Conservation (phyloP, 331 rosid genomes). For the Quercus tomentella region DNA sequence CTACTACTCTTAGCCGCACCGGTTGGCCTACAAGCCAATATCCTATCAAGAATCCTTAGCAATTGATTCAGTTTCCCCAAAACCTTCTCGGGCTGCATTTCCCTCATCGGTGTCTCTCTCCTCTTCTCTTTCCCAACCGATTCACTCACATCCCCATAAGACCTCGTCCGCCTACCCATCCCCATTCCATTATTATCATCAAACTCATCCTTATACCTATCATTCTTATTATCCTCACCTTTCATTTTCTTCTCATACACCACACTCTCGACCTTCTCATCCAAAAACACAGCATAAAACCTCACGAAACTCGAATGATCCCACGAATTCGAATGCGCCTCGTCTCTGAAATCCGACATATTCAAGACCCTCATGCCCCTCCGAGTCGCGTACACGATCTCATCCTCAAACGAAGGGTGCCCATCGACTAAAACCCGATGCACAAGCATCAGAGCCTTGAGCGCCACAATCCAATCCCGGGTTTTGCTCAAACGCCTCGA, state of each 20-base stretch:
- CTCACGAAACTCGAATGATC: conserved; percentile 62
- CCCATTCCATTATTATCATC: conserved; percentile 21
- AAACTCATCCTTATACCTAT: conserved; percentile 28
- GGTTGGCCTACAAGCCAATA: conserved; percentile 62
- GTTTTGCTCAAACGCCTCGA: conserved; percentile 75
- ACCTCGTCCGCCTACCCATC: conserved; percentile 34
- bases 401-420: conserved; percentile 67
- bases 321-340: conserved; percentile 68
- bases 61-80: conserved; percentile 55
- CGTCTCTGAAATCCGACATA: conserved; percentile 71
- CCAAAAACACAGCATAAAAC: conserved; percentile 61
- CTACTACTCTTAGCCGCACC: conserved; percentile 67
- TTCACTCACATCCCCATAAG: conserved; percentile 43
- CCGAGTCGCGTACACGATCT: conserved; percentile 46
- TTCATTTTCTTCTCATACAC: conserved; percentile 43
- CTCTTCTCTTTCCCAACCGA: conserved; percentile 30
- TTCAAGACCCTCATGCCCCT: conserved; percentile 55
- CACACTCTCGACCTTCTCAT: conserved; percentile 59
- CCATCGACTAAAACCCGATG: conserved; percentile 72
- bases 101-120: conserved; percentile 56
- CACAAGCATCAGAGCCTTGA: conserved; percentile 76
- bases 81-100: conserved; percentile 59
- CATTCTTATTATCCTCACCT: conserved; percentile 22
- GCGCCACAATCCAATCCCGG: conserved; percentile 87
- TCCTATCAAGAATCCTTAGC: conserved; percentile 56